phyloP scores from a whole-genome alignment of 352 stramenopile species.

The Aphanomyces astaci region DNA sequence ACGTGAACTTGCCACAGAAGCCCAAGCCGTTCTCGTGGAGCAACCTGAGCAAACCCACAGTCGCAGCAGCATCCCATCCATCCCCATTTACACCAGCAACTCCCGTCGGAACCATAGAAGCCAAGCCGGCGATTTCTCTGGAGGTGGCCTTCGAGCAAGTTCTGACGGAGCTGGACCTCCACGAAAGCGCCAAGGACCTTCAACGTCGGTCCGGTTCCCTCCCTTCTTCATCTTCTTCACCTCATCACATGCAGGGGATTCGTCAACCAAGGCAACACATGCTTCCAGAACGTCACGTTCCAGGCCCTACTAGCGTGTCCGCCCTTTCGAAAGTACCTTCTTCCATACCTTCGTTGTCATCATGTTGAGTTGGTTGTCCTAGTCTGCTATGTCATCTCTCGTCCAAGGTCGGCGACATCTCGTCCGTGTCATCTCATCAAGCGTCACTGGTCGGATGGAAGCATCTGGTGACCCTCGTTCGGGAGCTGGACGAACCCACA shows the following conservation, averaged over 20 bases:
- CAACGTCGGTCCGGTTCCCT: constrained; percentile 51
- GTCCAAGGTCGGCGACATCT: constrained; percentile 37
- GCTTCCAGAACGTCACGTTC: constrained; percentile 84
- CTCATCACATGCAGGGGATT: constrained; percentile 34
- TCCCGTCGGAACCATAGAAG: neutral
- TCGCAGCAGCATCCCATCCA: constrained; percentile 18
- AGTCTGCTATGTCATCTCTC: constrained; percentile 70
- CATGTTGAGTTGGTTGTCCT: neutral
- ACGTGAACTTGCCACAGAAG: neutral
- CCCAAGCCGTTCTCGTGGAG: constrained; percentile 17
- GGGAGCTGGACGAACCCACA: constrained; percentile 75
- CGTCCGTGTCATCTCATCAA: constrained; percentile 49
- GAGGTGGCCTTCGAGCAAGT: constrained; percentile 61
- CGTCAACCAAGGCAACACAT: constrained; percentile 82
- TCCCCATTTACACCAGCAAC: neutral
- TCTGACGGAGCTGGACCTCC: constrained; percentile 44
- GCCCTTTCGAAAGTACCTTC: constrained; percentile 69
- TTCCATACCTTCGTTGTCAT: neutral
- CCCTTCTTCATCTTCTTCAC: neutral
- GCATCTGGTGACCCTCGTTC: constrained; percentile 71
- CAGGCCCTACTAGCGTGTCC: constrained; percentile 71
- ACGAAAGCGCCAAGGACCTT: constrained; percentile 62
- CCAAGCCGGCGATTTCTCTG: constrained; percentile 39
- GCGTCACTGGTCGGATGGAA: constrained; percentile 30
- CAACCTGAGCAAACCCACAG: constrained; percentile 23